Evolutionary conservation across 352 stramenopile species (phyloP).

Genomic region (Phytopythium montanum): DNA sequence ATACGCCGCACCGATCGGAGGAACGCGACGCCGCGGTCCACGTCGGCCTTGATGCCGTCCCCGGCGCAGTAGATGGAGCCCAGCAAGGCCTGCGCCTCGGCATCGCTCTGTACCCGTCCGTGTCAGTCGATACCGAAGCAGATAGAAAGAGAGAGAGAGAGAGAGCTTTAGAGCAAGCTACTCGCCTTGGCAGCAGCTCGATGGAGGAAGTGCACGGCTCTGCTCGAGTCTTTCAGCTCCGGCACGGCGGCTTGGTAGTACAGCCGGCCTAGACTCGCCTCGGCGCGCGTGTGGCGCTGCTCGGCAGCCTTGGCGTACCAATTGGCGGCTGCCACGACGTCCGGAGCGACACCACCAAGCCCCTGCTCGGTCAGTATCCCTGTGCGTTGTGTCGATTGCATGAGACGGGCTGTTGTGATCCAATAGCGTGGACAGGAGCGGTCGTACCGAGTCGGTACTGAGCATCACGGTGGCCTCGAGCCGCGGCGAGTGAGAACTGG

Average conservation of each 20-base stretch:
- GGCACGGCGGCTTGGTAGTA: constrained; percentile 16
- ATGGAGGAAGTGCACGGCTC: constrained; percentile 69
- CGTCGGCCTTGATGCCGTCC: constrained; percentile 47
- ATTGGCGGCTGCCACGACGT: constrained; percentile 21
- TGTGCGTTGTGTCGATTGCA: neutral
- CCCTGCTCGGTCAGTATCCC: constrained; percentile 37
- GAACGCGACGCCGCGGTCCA: constrained; percentile 50
- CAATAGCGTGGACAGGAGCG: too few relatives aligned
- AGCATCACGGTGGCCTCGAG: constrained; percentile 46
- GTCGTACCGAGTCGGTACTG: constrained; percentile 48
- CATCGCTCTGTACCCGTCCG: constrained; percentile 23
- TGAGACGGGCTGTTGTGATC: neutral
- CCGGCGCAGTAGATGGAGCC: constrained; percentile 42
- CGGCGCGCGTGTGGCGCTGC: constrained; percentile 37
- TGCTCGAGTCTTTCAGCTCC: constrained; percentile 27
- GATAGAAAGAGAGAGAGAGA: too few relatives aligned
- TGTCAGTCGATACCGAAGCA: neutral
- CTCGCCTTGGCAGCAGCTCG: constrained; percentile 44
- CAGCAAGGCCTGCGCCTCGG: constrained; percentile 41
- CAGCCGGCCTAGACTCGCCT: constrained; percentile 47
- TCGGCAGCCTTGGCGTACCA: constrained; percentile 63
- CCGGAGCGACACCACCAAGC: constrained; percentile 7
- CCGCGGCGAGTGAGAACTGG: constrained; percentile 46
- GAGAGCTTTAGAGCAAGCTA: neutral
- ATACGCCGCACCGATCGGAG: constrained; percentile 30